Conservation (phyloP, 768 basidiomycete genomes). For the Boletus tylopilopsis region DNA sequence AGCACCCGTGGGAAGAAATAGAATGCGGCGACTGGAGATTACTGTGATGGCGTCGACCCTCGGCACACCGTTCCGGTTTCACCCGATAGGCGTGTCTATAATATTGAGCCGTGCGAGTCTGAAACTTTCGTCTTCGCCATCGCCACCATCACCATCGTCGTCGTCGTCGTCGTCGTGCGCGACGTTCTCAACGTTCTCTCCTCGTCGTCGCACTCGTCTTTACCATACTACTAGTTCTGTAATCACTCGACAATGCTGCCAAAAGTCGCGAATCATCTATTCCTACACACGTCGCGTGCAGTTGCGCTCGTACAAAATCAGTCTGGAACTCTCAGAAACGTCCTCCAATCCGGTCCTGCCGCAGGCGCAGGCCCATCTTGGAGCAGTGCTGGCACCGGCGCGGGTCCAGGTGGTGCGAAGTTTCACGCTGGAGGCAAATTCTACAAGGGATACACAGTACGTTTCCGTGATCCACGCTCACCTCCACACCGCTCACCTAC, state of each 20-base stretch:
- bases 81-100: conserved; percentile 14
- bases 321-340: conserved; percentile 67
- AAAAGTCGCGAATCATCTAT: conserved; percentile 74
- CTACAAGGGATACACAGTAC: conserved; percentile 63
- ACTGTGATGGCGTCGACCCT: conserved; percentile 12
- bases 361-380: conserved; percentile 50
- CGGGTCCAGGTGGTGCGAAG: conserved; percentile 71
- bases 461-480: conserved; percentile 24
- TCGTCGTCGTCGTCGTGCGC: neutral
- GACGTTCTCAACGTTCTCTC: neutral
- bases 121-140: neutral
- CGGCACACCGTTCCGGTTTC: conserved; percentile 20
- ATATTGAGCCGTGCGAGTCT: conserved; percentile 7
- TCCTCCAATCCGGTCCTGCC: conserved; percentile 54
- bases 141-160: neutral
- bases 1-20: conserved; percentile 29
- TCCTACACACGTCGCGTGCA: conserved; percentile 73
- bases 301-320: conserved; percentile 75
- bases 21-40: conserved; percentile 29
- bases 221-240: neutral
- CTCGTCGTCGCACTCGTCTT: neutral
- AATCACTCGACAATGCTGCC: conserved; percentile 57
- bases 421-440: conserved; percentile 69
- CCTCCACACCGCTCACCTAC: conserved; percentile 1
- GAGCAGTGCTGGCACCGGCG: conserved; percentile 43